These are phyloP conservation scores for Thielaviopsis populi DNA, from an alignment of 2,329 filamentous ascomycete genomes.

Conservation along the genomic window DNA sequence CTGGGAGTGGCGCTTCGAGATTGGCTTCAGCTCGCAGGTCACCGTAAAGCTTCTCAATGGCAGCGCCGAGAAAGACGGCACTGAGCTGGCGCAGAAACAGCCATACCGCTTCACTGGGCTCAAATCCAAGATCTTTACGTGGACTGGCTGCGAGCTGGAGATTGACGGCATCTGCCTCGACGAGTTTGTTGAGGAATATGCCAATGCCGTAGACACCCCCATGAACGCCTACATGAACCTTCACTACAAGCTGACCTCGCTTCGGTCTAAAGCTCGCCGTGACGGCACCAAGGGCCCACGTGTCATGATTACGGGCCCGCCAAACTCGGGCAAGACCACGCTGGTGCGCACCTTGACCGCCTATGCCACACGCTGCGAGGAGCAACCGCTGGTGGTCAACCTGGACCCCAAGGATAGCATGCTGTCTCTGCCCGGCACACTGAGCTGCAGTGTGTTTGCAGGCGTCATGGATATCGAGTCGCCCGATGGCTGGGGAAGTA, in stretches of 20 bases:
- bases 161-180: conserved; percentile 46
- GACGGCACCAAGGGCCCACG: conserved; percentile 48
- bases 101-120: conserved; percentile 67
- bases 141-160: conserved; percentile 79
- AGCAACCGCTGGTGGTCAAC: conserved; percentile 71
- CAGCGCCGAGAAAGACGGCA: conserved; percentile 85
- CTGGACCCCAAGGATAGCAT: conserved; percentile 69
- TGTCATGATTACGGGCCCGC: conserved; percentile 69
- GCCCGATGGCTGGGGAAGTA: conserved; percentile 76
- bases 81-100: conserved; percentile 70
- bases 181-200: conserved; percentile 44
- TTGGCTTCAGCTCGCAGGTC: conserved; percentile 34
- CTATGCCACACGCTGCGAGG: conserved; percentile 60
- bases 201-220: conserved; percentile 62
- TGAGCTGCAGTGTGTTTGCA: conserved; percentile 76
- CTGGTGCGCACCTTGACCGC: conserved; percentile 61
- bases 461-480: conserved; percentile 68
- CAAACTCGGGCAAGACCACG: conserved; percentile 70
- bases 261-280: conserved; percentile 47
- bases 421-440: conserved; percentile 60
- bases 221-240: conserved; percentile 70
- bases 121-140: conserved; percentile 82
- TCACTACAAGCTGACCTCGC: conserved; percentile 68
- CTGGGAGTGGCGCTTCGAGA: conserved; percentile 68
- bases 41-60: conserved; percentile 55